Evolutionary conservation across 768 basidiomycete genomes (phyloP).

Genomic region (Mycena haematopus): DNA sequence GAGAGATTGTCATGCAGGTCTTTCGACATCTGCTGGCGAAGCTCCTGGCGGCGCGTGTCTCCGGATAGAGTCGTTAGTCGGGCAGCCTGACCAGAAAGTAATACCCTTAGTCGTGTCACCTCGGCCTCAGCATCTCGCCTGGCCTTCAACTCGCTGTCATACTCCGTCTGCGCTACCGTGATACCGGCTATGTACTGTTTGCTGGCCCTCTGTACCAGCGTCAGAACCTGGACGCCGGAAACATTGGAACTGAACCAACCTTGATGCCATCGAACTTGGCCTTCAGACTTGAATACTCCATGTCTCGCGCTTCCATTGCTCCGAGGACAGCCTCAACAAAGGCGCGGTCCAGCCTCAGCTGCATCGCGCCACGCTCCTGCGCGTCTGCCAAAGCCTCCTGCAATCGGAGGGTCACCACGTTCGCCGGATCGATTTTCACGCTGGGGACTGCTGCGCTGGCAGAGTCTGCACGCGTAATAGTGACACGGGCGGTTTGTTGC

Average conservation of each 20-base stretch:
- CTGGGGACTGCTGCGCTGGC: conserved; percentile 29
- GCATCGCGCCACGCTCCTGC: conserved; percentile 60
- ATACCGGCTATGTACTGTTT: conserved; percentile 93
- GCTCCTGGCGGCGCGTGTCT: conserved; percentile 78
- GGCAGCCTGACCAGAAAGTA: conserved; percentile 90
- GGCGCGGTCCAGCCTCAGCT: conserved; percentile 73
- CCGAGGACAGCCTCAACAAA: conserved; percentile 74
- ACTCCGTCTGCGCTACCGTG: conserved; percentile 91
- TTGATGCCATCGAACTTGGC: conserved; percentile 85
- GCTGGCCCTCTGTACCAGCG: conserved; percentile 73
- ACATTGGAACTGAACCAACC: conserved; percentile 53
- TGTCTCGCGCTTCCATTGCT: conserved; percentile 68
- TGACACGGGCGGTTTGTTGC: conserved; percentile 44
- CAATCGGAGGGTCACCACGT: conserved; percentile 56
- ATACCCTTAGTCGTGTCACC: conserved; percentile 81
- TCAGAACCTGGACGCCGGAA: conserved; percentile 12
- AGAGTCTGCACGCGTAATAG: conserved; percentile 51
- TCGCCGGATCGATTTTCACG: conserved; percentile 45
- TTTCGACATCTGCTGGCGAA: conserved; percentile 78
- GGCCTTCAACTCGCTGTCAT: conserved; percentile 87
- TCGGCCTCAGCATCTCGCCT: conserved; percentile 93
- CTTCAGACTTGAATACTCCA: conserved; percentile 69
- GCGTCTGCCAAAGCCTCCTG: conserved; percentile 69
- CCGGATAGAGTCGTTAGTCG: conserved; percentile 85
- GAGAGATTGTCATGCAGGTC: conserved; percentile 80